Percentiles rank a stretch among this genome's conserved stretches.
These are phyloP conservation scores for Vicia villosa DNA, from an alignment of 306 rosid species.

Conservation along the genomic window DNA sequence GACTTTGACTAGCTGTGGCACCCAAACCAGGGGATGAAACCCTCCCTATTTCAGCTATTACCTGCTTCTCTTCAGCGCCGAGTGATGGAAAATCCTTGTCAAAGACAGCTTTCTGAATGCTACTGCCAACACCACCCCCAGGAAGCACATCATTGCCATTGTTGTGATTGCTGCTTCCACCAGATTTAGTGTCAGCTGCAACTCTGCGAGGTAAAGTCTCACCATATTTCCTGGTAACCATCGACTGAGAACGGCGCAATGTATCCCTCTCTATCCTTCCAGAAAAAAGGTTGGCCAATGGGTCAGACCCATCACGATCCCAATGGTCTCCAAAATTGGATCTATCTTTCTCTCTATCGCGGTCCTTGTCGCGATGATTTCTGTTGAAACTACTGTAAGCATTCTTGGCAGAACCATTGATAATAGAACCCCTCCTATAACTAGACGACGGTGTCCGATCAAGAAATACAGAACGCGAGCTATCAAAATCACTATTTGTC, in stretches of 20 bases:
- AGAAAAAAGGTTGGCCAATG: constrained; percentile 57
- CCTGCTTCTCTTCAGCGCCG: constrained; percentile 84
- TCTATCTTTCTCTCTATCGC: constrained; percentile 91
- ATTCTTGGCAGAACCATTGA: constrained; percentile 87
- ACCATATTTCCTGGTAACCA: constrained; percentile 78
- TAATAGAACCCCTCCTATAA: constrained; percentile 77
- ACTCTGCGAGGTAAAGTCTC: constrained; percentile 63
- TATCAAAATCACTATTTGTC: constrained; percentile 70
- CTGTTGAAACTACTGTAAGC: constrained; percentile 95
- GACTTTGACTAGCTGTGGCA: constrained; percentile 64
- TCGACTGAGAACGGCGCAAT: constrained; percentile 76
- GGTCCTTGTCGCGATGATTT: constrained; percentile 93
- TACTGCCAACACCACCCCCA: constrained; percentile 53
- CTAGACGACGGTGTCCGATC: constrained; percentile 80
- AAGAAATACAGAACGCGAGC: constrained; percentile 66
- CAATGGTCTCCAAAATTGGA: constrained; percentile 63
- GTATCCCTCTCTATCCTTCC: constrained; percentile 80
- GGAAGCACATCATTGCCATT: constrained; percentile 66
- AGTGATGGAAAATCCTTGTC: constrained; percentile 96
- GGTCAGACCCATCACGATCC: constrained; percentile 78
- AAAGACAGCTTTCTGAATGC: constrained; percentile 76
- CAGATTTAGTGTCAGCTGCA: constrained; percentile 55
- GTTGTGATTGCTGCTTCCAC: constrained; percentile 51
- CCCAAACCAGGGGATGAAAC: constrained; percentile 87
- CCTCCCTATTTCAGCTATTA: constrained; percentile 65